Conservation (phyloP, 768 basidiomycete species). For the Hypholoma sublateritium region DNA sequence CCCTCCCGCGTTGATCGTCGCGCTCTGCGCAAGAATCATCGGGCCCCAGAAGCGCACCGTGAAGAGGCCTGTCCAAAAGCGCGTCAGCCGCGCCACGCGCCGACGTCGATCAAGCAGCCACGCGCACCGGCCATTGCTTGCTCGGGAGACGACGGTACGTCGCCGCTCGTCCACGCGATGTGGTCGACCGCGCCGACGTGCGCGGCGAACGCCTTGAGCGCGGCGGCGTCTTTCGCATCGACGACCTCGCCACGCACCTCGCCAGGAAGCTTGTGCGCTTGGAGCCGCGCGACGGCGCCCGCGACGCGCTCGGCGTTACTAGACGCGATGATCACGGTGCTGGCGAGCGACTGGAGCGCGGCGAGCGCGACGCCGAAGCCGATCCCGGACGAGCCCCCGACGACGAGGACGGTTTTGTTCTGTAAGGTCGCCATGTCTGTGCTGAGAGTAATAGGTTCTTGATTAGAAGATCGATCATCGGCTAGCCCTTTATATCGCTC, state of each 20-base stretch:
- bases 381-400: neutral
- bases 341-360: neutral
- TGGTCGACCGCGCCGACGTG: neutral
- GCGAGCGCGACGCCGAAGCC: neutral
- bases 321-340: neutral
- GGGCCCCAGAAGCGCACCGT: conserved; percentile 6
- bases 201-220: neutral
- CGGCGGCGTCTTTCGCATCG: neutral
- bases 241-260: neutral
- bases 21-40: neutral
- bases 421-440: too few relatives aligned
- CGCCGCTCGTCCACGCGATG: conserved; percentile 2
- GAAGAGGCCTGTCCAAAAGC: neutral
- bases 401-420: neutral
- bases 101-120: too few relatives aligned
- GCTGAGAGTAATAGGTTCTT: too few relatives aligned
- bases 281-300: neutral
- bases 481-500: too few relatives aligned
- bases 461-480: too few relatives aligned
- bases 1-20: neutral
- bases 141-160: neutral
- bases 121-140: too few relatives aligned
- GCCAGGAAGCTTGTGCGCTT: conserved; percentile 1
- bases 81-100: too few relatives aligned
- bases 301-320: neutral